Evolutionary conservation across 805 yeast species (phyloP), one percentile per base, ranked within the genome.

Genomic region (Yamadazyma sp.): DNA sequence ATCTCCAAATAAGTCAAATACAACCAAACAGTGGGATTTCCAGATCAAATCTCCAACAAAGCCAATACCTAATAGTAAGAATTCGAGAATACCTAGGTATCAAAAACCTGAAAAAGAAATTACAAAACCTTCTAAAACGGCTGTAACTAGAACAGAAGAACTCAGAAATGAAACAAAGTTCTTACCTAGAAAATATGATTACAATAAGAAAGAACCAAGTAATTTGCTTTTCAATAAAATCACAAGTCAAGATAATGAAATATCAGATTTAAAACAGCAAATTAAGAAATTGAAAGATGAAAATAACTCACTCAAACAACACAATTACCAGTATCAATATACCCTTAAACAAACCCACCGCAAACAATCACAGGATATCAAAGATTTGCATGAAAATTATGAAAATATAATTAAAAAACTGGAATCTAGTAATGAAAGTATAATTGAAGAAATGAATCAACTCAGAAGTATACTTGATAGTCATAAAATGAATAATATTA

Each of bases 231-330:
- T 42, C 8, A 23, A 24, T 9, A 44, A 44, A 27, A 24, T 44
- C 15, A 30, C 13, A 13, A 33, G 23, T 26, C 48, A 44, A 32
- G 30, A 26, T 9, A 21, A 23, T 5, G 43, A 44, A 30, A 44
- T 44, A 9, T 14, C 13, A 5, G 30, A 32, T 5, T 30, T 44
- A 7, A 44, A 44, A 19, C 13, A 15, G 4, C 14, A 18, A 10
- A 29, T 44, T n/a, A 38, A 38, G 17, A 35, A 33, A 7, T 24
- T 44, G 22, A 40, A 36, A 22, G 30, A 30, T 14, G 43, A 44
- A 23, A 44, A 44, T 19, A 36, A 33, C 18, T 5, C 21, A 3
- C 29, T 40, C 3, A 39, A 39, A 31, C 45, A 44, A 32, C 34
- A 37, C 4, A 38, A 35, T 19, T 44, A 38, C 27, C 24, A 40